Evolutionary conservation across 306 rosid genomes (phyloP).

Genomic region (Pueraria montana): DNA sequence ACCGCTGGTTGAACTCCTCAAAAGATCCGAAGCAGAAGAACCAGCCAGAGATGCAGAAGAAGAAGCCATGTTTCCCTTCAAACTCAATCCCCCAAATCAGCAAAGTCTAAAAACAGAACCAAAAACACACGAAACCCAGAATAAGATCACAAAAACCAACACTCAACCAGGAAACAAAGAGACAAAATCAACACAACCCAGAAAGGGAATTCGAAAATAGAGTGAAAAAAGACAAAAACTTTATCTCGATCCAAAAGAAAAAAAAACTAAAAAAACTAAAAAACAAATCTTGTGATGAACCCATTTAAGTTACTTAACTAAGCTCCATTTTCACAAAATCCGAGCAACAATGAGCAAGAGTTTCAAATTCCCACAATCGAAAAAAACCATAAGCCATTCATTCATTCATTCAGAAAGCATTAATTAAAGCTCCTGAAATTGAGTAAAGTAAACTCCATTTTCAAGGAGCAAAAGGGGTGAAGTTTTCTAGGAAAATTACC

Average conservation of each 20-base stretch:
- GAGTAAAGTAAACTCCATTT: not conserved
- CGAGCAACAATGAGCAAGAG: constrained; percentile 21
- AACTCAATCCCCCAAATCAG: constrained; percentile 48
- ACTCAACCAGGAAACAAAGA: not conserved
- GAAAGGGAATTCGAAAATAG: constrained; percentile 5
- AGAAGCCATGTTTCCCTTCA: constrained; percentile 75
- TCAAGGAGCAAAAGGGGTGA: not conserved
- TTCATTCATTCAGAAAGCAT: not conserved
- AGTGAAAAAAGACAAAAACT: not conserved
- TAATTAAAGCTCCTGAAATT: not conserved
- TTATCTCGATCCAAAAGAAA: constrained; percentile 38
- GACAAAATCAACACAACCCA: constrained; percentile 37
- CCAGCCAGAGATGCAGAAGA: constrained; percentile 66
- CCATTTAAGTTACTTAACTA: constrained; percentile 25
- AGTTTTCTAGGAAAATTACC: constrained; percentile 53
- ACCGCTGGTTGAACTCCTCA: constrained; percentile 81
- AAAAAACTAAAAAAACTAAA: constrained; percentile 22
- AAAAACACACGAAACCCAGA: not conserved
- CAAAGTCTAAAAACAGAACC: constrained; percentile 43
- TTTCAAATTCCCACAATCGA: constrained; percentile 18
- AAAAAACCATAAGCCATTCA: not conserved
- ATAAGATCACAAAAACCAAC: constrained; percentile 38
- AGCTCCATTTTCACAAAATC: constrained; percentile 38
- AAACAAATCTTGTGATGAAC: constrained; percentile 22
- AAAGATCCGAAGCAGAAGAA: constrained; percentile 81